Evolutionary conservation across 2,329 filamentous ascomycete genomes (phyloP), one percentile per base, ranked within the genome.

Genomic region (Colletotrichum salicis): DNA sequence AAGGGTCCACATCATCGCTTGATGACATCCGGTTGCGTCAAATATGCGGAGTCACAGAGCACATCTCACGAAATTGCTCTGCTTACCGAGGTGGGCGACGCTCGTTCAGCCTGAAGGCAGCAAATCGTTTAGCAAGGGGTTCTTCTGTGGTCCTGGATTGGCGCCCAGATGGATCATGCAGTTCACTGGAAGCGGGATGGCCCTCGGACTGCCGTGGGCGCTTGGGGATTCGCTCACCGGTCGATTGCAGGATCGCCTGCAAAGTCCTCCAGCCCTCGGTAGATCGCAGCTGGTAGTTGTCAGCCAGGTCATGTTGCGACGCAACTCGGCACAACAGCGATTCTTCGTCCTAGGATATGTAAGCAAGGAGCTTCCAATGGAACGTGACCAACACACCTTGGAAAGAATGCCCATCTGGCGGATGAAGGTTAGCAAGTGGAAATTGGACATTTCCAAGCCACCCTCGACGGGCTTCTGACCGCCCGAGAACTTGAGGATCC

Each of bases 141-240:
- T 88, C 86, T 80, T 84, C 85, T 75, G 82, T 81, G 64, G 77
- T 74, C 51, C 74, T 45, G 71, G 81, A 80, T 76, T 76, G 76
- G 70, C 75, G 75, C 74, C 76, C 74, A 73, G 73, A 75, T 66
- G 76, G 63, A 70, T 71, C 67, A 70, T 57, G 74, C 71, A 75
- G 24, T 52, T 72, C 59, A 67, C 73, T 76, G 76, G 76, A 73
- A 71, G 72, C 77, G 75, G 76, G 77, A 74, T 79, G 77, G 76
- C 76, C 82, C 79, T 80, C 80, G 78, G 79, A 78, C 76, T 82
- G 80, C 79, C 84, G 84, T 80, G 80, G 83, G 80, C 90, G 93
- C 88, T 96, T 97, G 83, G 91, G 92, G 90, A 92, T 90, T 90
- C 92, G 92, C 93, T 97, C 95, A 97, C 95, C 94, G 89, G 94